Evolutionary conservation across 1,284 basidiomycete species (phyloP), one percentile per base, ranked within the genome.

Genomic region (Polyporus tsugae): DNA sequence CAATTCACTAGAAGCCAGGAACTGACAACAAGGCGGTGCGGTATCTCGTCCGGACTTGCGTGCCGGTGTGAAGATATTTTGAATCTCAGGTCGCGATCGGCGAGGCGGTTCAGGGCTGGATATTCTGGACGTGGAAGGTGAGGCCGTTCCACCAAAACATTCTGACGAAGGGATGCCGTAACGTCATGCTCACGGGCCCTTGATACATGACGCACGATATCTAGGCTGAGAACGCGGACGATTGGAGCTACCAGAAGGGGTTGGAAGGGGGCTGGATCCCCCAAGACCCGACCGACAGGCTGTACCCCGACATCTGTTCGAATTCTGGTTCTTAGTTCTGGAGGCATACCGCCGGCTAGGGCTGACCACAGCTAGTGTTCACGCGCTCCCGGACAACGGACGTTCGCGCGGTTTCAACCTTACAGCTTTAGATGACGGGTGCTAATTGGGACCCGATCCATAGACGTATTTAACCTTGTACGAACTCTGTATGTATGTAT

Each of bases 61-160:
- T 52, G 41, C 38, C 63, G 33, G 9, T 35, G 39, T 13, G 22
- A 59, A 91, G 88, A 74, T 92, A 93, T 79, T 96, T 89, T 86
- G 94, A 95, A 78, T 90, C 89, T 2, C 95, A 96, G 78, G 85
- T 88, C 39, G 83, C 86, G 60, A 83, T 90, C 63, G 89, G 88
- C 5, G 91, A 92, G 79, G 82, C 80, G 22, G 82, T 89, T 9
- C 86, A 88, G 63, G 93, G 93, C n/a, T 95, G 92, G 92, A 83
- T 92, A n/a, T 92, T 86, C 77, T 94, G 93, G 93, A 88, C 92
- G 13, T 94, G 92, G 92, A 93, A 93, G 86, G 91, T 88, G 60
- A 42, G 82, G 7, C 2, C 36, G 36, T 59, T 22, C 38, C 5
- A 13, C 1, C 19, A 41, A 11, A 13, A 19, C 22, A 36, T 22